phyloP scores from a whole-genome alignment of 2,329 filamentous ascomycete genomes.

The Sarocladiaceae sp. region DNA sequence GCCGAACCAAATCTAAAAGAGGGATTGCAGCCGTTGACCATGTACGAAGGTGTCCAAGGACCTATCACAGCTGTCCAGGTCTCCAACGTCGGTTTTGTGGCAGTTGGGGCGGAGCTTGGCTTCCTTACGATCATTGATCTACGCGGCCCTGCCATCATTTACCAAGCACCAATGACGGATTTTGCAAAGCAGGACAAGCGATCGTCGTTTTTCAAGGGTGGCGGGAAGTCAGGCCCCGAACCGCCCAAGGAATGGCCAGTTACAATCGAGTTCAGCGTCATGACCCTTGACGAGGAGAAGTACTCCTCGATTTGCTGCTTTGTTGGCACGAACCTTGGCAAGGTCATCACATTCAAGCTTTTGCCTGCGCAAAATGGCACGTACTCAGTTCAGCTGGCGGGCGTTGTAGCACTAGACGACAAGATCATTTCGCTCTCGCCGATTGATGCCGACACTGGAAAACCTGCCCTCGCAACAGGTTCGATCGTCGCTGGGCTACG shows the following conservation, averaged over 20 bases:
- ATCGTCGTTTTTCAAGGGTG: slow-evolving; percentile 57
- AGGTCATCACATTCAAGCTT: slow-evolving; percentile 84
- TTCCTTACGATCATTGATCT: slow-evolving; percentile 79
- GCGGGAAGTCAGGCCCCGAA: slow-evolving; percentile 20
- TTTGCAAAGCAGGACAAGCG: slow-evolving; percentile 72
- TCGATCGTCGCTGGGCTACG: slow-evolving; percentile 68
- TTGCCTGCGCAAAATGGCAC: slow-evolving; percentile 62
- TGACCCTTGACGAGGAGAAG: slow-evolving; percentile 88
- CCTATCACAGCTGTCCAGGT: slow-evolving; percentile 72
- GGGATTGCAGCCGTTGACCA: slow-evolving; percentile 69
- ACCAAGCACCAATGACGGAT: slow-evolving; percentile 64
- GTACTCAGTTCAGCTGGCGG: slow-evolving; percentile 68
- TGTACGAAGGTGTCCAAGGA: slow-evolving; percentile 80
- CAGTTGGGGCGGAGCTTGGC: slow-evolving; percentile 77
- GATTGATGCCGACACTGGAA: slow-evolving; percentile 72
- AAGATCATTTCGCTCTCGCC: slow-evolving; percentile 70
- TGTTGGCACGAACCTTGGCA: slow-evolving; percentile 79
- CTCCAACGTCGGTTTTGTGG: slow-evolving; percentile 91
- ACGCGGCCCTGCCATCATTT: slow-evolving; percentile 79
- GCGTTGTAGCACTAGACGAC: slow-evolving; percentile 60
- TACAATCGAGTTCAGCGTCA: slow-evolving; percentile 80
- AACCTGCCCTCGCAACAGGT: slow-evolving; percentile 69
- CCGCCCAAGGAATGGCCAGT: slow-evolving; percentile 66
- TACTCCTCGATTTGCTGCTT: slow-evolving; percentile 94
- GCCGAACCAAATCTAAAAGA: slow-evolving; percentile 69